These are phyloP conservation scores for Tolypocladium nubicola DNA, from an alignment of 2,329 filamentous ascomycete genomes.

Conservation along the genomic window DNA sequence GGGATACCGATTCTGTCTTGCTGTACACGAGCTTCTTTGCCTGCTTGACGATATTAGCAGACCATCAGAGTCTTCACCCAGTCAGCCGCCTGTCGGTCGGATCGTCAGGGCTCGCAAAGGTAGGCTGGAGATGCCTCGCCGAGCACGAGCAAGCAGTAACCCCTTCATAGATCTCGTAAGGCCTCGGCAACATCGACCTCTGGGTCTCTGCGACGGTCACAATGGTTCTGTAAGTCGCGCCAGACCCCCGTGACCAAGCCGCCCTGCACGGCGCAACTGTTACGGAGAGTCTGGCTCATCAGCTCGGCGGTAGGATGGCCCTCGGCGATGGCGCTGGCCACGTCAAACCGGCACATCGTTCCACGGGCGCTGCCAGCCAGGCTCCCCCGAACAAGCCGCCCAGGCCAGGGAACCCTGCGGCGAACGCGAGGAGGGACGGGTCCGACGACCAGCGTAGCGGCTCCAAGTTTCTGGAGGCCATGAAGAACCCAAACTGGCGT, in stretches of 20 bases:
- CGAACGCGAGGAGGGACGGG: conserved; percentile 3
- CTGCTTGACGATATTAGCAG: neutral
- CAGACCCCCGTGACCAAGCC: neutral
- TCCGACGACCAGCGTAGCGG: conserved; percentile 8
- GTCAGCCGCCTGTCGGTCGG: no score
- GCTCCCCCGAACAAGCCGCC: neutral
- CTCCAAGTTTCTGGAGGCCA: conserved; percentile 18
- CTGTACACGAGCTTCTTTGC: neutral
- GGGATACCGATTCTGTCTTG: neutral
- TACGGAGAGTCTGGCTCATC: neutral
- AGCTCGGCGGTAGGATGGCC: neutral
- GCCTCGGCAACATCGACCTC: no score
- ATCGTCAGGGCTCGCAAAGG: no score
- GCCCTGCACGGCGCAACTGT: neutral
- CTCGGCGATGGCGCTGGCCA: neutral
- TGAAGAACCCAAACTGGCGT: conserved; percentile 26
- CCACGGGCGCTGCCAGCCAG: neutral
- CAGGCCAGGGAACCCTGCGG: neutral
- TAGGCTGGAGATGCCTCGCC: neutral
- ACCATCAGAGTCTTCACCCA: no score
- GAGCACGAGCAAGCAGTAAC: neutral
- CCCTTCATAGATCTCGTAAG: neutral
- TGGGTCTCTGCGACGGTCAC: neutral
- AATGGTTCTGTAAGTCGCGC: neutral
- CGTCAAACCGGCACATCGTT: neutral